Evolutionary conservation across 805 yeast genomes (phyloP), one percentile per base, ranked within the genome.

Genomic region (Starmerella scarabaei): DNA sequence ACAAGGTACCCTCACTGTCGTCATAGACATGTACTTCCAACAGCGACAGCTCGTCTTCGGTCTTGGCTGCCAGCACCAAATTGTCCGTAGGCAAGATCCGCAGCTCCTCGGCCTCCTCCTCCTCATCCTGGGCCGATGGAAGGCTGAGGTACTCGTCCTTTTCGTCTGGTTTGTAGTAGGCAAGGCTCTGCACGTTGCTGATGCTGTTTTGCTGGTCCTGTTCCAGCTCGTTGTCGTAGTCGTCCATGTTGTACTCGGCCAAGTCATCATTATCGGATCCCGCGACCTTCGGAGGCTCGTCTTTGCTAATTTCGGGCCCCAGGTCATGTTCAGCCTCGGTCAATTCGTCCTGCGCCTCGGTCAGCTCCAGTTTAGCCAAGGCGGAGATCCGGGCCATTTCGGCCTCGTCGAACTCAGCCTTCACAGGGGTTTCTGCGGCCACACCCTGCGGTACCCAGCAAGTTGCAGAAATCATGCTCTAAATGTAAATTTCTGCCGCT

Each of bases 361-460:
- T 70, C 36, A 91, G 64, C 57, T 86, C 83, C 51, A 85, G 65
- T 43, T 79, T 73, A 38, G 97, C 94, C 73, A 91, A 70, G 49
- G 76, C 74, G 46, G 77, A 73, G 57, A 91, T 85, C 62, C 96
- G 72, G 42, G 75, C 88, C 82, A 91, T 77, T 63, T 91, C 98
- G 44, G 73, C 88, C 47, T 91, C 97, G 51, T 85, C 77, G 40
- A 88, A 64, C 50, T 83, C 94, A 53, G 84, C 85, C 55, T 80
- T 73, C 53, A 75, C 83, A 5, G 98, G 97, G 56, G 78, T 82
- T 60, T 86, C 96, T 29, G 93, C 73, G 21, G 98, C 93, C 60
- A 70, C 80, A 4, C 98, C 98, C 54, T 94, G 74, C 36, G 97
- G 96, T 19, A 88, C 94, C 97, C 98, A 91, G 37, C 77, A 66